Conservation (phyloP, 345 rosid species). For the Dimocarpus longan region DNA sequence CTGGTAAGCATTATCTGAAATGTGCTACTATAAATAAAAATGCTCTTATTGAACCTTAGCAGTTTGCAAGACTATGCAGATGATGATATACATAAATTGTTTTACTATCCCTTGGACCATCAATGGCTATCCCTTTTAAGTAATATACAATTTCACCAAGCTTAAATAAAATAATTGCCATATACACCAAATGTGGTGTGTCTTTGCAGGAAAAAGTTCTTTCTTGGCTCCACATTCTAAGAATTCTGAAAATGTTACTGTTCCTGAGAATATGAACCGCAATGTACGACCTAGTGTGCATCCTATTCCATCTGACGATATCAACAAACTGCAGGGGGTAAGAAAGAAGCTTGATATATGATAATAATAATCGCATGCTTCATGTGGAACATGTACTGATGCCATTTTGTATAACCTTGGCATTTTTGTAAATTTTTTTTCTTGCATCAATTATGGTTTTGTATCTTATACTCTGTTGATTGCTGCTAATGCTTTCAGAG, state of each 20-base stretch:
- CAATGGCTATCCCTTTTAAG: background rate
- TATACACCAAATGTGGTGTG: constrained; percentile 16
- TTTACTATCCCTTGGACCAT: background rate
- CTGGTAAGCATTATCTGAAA: constrained; percentile 56
- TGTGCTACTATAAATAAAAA: constrained; percentile 3
- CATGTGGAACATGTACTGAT: background rate
- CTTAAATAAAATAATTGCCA: constrained; percentile 10
- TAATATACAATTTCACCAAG: background rate
- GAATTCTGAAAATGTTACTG: constrained; percentile 42
- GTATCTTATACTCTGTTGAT: background rate
- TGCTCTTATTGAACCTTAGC: constrained; percentile 12
- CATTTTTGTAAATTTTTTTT: background rate
- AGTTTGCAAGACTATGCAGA: constrained; percentile 5
- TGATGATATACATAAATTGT: background rate
- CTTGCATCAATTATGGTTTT: constrained; percentile 3
- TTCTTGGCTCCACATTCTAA: constrained; percentile 62
- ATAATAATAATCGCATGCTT: background rate
- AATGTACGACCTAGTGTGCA: constrained; percentile 46
- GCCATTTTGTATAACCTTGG: constrained; percentile 4
- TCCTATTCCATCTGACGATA: constrained; percentile 49
- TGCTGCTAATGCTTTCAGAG: background rate
- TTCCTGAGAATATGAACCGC: constrained; percentile 37
- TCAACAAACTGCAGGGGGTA: constrained; percentile 39
- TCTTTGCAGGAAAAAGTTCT: constrained; percentile 52
- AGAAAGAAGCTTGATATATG: constrained; percentile 10